phyloP scores from a whole-genome alignment of 1,284 basidiomycete genomes.

The Caloboletus firmus region DNA sequence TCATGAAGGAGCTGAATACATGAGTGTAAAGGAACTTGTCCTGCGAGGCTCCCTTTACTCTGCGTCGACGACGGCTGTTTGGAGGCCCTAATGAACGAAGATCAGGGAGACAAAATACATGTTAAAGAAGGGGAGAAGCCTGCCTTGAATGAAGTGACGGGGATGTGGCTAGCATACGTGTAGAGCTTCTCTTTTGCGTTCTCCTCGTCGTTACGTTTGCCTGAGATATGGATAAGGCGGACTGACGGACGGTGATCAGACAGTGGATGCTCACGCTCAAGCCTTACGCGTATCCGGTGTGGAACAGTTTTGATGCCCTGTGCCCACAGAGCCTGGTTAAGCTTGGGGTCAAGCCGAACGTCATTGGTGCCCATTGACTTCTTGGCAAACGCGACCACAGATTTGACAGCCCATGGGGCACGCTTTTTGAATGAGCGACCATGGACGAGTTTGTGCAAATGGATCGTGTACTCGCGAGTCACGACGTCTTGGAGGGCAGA shows the following conservation, averaged over 20 bases:
- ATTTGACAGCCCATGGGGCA: slow-evolving; percentile 92
- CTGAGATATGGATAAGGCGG: slow-evolving; percentile 9
- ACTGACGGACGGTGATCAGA: not conserved
- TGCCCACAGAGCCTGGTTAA: slow-evolving; percentile 93
- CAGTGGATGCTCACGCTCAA: slow-evolving; percentile 74
- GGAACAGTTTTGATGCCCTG: slow-evolving; percentile 90
- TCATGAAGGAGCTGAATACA: slow-evolving; percentile 18
- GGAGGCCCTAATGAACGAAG: slow-evolving; percentile 59
- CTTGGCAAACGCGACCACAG: slow-evolving; percentile 84
- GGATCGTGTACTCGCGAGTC: slow-evolving; percentile 95
- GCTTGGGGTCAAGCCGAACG: slow-evolving; percentile 88
- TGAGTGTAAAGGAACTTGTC: slow-evolving; percentile 7
- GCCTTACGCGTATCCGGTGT: slow-evolving; percentile 84
- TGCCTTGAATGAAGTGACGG: slow-evolving; percentile 84
- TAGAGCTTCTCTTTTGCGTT: slow-evolving; percentile 96
- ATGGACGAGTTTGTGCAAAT: slow-evolving; percentile 91
- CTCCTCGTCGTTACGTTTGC: slow-evolving; percentile 72
- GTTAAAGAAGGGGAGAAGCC: slow-evolving; percentile 23
- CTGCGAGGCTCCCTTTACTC: slow-evolving; percentile 45
- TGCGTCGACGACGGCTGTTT: slow-evolving; percentile 79
- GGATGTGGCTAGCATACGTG: slow-evolving; percentile 85
- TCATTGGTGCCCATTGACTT: slow-evolving; percentile 94
- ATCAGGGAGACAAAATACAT: slow-evolving; percentile 5
- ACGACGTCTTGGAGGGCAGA: slow-evolving; percentile 96
- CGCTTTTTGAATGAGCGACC: slow-evolving; percentile 93